phyloP scores from a whole-genome alignment of 2,329 filamentous ascomycete genomes.

The Fusarium euwallaceae region DNA sequence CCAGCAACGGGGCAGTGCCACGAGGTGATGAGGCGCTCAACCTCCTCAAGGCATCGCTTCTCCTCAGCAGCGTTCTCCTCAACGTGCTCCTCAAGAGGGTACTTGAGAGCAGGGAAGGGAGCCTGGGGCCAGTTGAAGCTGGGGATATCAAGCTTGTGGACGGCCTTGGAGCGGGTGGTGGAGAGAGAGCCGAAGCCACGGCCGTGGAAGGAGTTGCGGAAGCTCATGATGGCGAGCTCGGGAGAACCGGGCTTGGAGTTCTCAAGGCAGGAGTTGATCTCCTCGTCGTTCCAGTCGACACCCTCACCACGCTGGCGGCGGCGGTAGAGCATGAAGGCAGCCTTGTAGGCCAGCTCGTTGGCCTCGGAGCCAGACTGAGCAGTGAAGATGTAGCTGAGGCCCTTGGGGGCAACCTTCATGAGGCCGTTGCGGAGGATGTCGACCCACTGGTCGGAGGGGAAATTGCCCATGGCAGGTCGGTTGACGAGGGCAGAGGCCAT shows the following conservation, averaged over 20 bases:
- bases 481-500: constrained; percentile 83
- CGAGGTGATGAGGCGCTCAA: constrained; percentile 77
- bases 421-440: constrained; percentile 78
- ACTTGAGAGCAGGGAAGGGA: constrained; percentile 82
- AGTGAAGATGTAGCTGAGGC: constrained; percentile 84
- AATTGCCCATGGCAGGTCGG: constrained; percentile 84
- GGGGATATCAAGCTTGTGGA: constrained; percentile 91
- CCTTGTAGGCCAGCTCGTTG: constrained; percentile 89
- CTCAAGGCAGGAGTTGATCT: constrained; percentile 76
- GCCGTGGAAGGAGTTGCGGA: constrained; percentile 84
- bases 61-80: constrained; percentile 80
- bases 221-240: constrained; percentile 81
- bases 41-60: constrained; percentile 78
- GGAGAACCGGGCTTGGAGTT: constrained; percentile 81
- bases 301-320: constrained; percentile 77
- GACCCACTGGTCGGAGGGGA: constrained; percentile 82
- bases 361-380: constrained; percentile 84
- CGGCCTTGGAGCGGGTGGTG: constrained; percentile 84
- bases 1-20: constrained; percentile 79
- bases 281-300: constrained; percentile 78
- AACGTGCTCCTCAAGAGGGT: constrained; percentile 78
- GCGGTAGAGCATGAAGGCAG: constrained; percentile 85
- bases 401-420: constrained; percentile 79
- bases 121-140: constrained; percentile 90
- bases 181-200: constrained; percentile 83